Evolutionary conservation across 768 basidiomycete genomes (phyloP).

Genomic region (Tubosaeta brunneosetosa): DNA sequence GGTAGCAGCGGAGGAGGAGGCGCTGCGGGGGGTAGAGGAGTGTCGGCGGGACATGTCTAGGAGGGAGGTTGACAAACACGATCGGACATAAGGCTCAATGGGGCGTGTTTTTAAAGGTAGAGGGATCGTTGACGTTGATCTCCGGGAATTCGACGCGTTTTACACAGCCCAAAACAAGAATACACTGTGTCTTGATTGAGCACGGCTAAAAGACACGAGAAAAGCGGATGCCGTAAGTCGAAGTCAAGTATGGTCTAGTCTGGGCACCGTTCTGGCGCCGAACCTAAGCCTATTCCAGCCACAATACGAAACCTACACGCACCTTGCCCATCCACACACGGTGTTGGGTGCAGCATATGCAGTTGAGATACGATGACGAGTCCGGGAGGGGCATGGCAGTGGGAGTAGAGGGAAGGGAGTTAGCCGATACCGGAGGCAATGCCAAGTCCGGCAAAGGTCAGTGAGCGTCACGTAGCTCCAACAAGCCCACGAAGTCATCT

Average conservation of each 20-base stretch:
- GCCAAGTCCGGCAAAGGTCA: constrained; percentile 16
- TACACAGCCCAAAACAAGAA: constrained; percentile 21
- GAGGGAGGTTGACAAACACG: constrained; percentile 22
- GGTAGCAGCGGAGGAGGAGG: constrained; percentile 28
- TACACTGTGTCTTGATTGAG: constrained; percentile 13
- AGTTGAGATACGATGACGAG: no score
- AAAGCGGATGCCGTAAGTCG: constrained; percentile 35
- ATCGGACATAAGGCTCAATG: constrained; percentile 21
- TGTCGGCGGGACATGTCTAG: constrained; percentile 56
- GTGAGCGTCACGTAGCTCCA: constrained; percentile 5
- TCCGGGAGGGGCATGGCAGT: no score
- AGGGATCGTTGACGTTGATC: constrained; percentile 26
- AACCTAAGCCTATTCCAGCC: constrained; percentile 15
- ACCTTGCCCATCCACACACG: no score
- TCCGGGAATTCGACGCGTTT: constrained; percentile 25
- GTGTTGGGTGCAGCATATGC: no score
- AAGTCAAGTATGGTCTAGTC: constrained; percentile 23
- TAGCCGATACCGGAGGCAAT: neutral
- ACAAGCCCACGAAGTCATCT: constrained; percentile 18
- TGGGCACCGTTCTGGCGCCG: constrained; percentile 12
- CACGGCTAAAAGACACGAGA: constrained; percentile 30
- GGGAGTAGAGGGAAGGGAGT: no score
- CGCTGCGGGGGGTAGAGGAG: constrained; percentile 30
- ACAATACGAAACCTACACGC: neutral
- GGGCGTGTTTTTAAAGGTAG: constrained; percentile 17